A percentile compares a stretch with the other conserved stretches of the same genome.
Conservation (phyloP, 441 rosid species). For the Erodium trifolium region DNA sequence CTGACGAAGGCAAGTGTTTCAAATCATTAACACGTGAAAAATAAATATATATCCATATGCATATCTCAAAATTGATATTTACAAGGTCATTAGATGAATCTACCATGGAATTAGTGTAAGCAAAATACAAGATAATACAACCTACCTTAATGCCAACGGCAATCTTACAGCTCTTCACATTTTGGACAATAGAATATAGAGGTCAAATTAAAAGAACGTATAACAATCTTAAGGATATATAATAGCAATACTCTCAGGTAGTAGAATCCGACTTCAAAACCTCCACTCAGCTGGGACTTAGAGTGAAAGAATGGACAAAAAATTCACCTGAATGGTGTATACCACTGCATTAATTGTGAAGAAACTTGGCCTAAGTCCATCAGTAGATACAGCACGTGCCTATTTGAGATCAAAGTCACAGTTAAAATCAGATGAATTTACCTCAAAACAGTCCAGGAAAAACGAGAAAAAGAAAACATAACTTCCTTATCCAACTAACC, state of each 20-base stretch:
- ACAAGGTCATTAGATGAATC: conserved; percentile 2
- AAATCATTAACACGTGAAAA: conserved; percentile 2
- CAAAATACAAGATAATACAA: not conserved
- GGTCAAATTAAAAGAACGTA: not conserved
- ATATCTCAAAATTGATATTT: not conserved
- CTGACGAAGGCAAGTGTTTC: not conserved
- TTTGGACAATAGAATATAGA: not conserved
- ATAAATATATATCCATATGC: conserved; percentile 1
- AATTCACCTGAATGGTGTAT: conserved; percentile 68
- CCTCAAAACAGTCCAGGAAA: not conserved
- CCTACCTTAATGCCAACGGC: not conserved
- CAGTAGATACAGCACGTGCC: conserved; percentile 85
- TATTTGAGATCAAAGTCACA: conserved; percentile 25
- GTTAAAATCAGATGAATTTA: conserved; percentile 11
- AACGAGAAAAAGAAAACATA: not conserved
- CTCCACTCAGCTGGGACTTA: conserved; percentile 13
- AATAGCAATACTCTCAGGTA: conserved; percentile 13
- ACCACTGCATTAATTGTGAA: conserved; percentile 64
- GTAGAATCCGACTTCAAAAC: conserved; percentile 20
- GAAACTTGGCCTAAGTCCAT: conserved; percentile 78
- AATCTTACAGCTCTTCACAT: not conserved
- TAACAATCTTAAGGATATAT: not conserved
- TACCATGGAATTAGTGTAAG: not conserved
- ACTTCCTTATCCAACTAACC: conserved; percentile 28
- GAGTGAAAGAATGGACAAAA: conserved; percentile 17